These are phyloP conservation scores for Prunus mongolica DNA, from an alignment of 306 rosid genomes.

Conservation along the genomic window DNA sequence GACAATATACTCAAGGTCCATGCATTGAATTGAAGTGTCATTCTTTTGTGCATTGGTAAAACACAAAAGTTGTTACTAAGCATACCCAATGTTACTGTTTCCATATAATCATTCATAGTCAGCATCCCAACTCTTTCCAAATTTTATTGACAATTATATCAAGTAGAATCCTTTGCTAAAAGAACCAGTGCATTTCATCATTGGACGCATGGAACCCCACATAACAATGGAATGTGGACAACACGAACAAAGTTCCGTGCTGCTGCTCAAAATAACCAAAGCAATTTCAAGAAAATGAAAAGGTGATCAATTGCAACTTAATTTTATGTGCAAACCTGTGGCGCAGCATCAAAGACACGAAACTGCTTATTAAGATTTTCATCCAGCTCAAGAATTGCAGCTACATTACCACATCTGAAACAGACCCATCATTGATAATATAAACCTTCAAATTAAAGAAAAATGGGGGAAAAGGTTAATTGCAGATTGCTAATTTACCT, in stretches of 20 bases:
- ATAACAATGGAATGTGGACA: not conserved
- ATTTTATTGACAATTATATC: not conserved
- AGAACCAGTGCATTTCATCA: not conserved
- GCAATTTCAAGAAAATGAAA: not conserved
- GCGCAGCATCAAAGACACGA: slow-evolving; percentile 94
- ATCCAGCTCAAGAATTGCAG: slow-evolving; percentile 91
- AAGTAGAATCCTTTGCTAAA: not conserved
- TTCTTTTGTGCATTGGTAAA: not conserved
- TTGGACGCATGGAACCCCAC: not conserved
- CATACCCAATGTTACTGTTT: not conserved
- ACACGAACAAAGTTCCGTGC: not conserved
- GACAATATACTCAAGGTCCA: not conserved
- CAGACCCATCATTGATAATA: slow-evolving; percentile 15
- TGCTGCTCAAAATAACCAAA: slow-evolving; percentile 10
- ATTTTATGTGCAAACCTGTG: slow-evolving; percentile 65
- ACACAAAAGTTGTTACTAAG: not conserved
- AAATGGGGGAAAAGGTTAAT: not conserved
- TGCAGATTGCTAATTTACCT: slow-evolving; percentile 45
- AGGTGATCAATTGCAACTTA: slow-evolving; percentile 12
- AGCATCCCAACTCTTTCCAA: not conserved
- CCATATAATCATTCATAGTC: not conserved
- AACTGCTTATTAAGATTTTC: slow-evolving; percentile 86
- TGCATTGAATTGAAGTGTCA: not conserved
- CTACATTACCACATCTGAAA: slow-evolving; percentile 94
- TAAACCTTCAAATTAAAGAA: slow-evolving; percentile 20